Base-by-base conservation (phyloP, 1,139 yeast species). In the Yamadazyma epiphylla region DNA sequence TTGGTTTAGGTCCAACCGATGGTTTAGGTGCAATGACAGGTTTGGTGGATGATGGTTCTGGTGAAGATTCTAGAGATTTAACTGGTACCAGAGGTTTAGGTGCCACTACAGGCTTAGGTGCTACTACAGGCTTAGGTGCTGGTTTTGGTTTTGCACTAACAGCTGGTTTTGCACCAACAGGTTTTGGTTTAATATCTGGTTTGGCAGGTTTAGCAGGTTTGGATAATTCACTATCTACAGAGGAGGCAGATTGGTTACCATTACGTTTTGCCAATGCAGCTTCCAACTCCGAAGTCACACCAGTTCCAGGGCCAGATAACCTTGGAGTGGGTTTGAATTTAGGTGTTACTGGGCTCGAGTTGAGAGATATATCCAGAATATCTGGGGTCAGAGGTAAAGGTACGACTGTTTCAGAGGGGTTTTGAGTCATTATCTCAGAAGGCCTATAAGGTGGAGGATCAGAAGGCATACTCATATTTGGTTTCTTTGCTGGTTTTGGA, bases 401-500 rank as follows among this genome's bases (percentile, higher is more conserved):
- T 7, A 10, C 9, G n/a, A n/a, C n/a, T n/a, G n/a, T n/a, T n/a
- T n/a, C n/a, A n/a, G n/a, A n/a, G n/a, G n/a, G n/a, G n/a, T n/a
- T n/a, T n/a, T n/a, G n/a, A n/a, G n/a, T n/a, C n/a, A n/a, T n/a
- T n/a, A n/a, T n/a, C 13, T 27, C 37, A 15, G 25, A 12, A 15
- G 41, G 48, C 14, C 49, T 27, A 28, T 58, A 55, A 5, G 59
- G 50, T n/a, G 63, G 61, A 10, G 60, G 60, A 9, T 45, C 35
- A 23, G 21, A 26, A 2, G 46, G 48, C 32, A 42, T 44, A 15
- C 25, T 20, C 1, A 43, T n/a, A n/a, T 38, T 31, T 9, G 45
- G 49, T 32, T 60, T 60, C 41, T 59, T 67, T 3, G 46, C 36
- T 1, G 72, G 71, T 27, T 64, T 65, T 14, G 69, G 70, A 3